Evolutionary conservation across 768 basidiomycete species (phyloP), one percentile per base, ranked within the genome.

Genomic region (Rhizopogon vinicolor): DNA sequence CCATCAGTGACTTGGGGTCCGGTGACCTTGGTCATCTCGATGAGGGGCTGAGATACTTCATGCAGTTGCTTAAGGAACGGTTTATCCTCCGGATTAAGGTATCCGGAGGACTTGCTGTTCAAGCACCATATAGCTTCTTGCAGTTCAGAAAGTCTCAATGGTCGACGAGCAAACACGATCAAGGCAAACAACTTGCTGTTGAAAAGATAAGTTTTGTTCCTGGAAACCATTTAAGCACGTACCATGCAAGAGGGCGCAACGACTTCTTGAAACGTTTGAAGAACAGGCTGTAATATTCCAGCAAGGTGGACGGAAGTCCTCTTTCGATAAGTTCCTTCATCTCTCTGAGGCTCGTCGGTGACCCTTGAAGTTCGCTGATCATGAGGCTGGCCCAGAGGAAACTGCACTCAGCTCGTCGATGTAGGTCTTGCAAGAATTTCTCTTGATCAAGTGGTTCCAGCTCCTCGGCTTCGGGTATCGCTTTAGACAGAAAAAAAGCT

Each of bases 381-480:
- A 71, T 68, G 25, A 66, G 46, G 10, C 52, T 53, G 10, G 68
- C 69, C 62, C 65, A 71, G 29, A 71, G 41, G 51, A 69, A 71
- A 42, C 66, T 66, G n/a, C 62, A 62, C 35, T 68, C 56, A 5
- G 63, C 71, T 7, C 58, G 55, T n/a, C 7, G n/a, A 7, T 51
- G 50, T 40, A 64, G 25, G n/a, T 44, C n/a, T 16, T 51, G 42
- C 48, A 50, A 37, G 18, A 60, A 13, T 28, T 28, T 31, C 16
- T 37, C 44, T 52, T 55, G 33, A 31, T 51, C 57, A 9, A 44
- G 37, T 28, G 18, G 49, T 3, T 16, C 10, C 19, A 58, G 41
- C n/a, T 18, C 40, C n/a, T 41, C 40, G 40, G 40, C 40, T 33
- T 57, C 57, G 5, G 58, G 59, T 22, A 57, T 58, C 28, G 25